Conservation (phyloP, 805 yeast species). For the Yamadazyma nakazawae region DNA sequence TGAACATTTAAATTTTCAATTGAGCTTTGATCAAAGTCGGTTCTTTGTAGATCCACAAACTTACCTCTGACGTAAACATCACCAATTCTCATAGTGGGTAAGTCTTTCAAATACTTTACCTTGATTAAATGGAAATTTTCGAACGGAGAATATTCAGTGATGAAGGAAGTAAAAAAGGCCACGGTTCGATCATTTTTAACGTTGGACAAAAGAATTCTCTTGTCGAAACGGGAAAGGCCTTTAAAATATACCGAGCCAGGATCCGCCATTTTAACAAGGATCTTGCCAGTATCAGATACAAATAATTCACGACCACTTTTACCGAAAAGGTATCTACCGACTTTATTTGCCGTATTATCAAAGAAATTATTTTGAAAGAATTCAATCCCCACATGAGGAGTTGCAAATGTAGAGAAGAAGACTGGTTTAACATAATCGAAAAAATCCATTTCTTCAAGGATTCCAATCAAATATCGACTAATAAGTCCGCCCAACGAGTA, state of each 20-base stretch:
- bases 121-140: constrained; percentile 43
- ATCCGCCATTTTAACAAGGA: constrained; percentile 52
- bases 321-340: constrained; percentile 37
- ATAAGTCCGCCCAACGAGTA: constrained; percentile 89
- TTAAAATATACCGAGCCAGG: constrained; percentile 47
- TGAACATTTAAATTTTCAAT: constrained; percentile 20
- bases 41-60: constrained; percentile 48
- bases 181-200: constrained; percentile 82
- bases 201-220: constrained; percentile 66
- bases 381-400: constrained; percentile 43
- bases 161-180: constrained; percentile 79
- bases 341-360: constrained; percentile 28
- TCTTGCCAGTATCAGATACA: constrained; percentile 35
- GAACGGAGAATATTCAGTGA: constrained; percentile 73
- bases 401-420: constrained; percentile 40
- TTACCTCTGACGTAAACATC: constrained; percentile 41
- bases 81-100: constrained; percentile 41
- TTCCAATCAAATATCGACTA: constrained; percentile 75
- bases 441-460: constrained; percentile 30
- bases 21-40: constrained; percentile 15
- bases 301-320: constrained; percentile 35
- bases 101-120: constrained; percentile 45
- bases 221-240: constrained; percentile 57
- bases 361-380: constrained; percentile 32
- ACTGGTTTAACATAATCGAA: constrained; percentile 36